phyloP scores from a whole-genome alignment of 257 asterid species.

The Schizonepeta tenuifolia region DNA sequence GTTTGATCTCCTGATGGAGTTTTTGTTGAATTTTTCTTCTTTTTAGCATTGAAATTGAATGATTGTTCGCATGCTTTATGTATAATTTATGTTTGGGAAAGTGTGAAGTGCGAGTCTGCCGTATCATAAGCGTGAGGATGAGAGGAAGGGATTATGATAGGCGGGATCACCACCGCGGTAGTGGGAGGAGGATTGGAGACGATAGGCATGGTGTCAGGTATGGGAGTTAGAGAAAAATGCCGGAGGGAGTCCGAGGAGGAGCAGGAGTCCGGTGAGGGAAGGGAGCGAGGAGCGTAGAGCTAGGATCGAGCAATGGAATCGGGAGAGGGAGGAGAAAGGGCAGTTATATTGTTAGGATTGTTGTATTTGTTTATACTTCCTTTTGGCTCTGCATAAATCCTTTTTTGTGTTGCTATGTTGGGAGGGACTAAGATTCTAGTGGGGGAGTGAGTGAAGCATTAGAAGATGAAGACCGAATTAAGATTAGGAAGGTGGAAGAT shows the following conservation, averaged over 20 bases:
- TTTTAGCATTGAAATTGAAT: no score
- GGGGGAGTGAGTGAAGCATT: slow-evolving; percentile 55
- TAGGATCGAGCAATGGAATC: slow-evolving; percentile 69
- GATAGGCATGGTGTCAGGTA: slow-evolving; percentile 44
- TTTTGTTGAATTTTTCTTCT: no score
- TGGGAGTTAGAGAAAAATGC: slow-evolving; percentile 49
- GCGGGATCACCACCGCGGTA: slow-evolving; percentile 45
- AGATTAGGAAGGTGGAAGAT: slow-evolving; percentile 70
- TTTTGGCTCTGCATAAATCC: slow-evolving; percentile 7
- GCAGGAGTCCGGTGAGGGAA: slow-evolving; percentile 66
- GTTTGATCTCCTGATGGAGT: no score
- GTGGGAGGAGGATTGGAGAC: slow-evolving; percentile 43
- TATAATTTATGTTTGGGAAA: no score
- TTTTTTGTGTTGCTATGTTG: slow-evolving; percentile 21
- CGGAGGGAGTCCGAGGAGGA: slow-evolving; percentile 56
- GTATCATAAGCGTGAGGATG: slow-evolving; percentile 43
- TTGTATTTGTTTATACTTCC: slow-evolving; percentile 21
- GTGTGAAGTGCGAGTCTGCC: slow-evolving; percentile 64
- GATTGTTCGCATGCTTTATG: no score
- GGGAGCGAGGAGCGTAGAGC: slow-evolving; percentile 74
- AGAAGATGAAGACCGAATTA: slow-evolving; percentile 71
- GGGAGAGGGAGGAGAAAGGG: slow-evolving; percentile 66
- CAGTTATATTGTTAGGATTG: slow-evolving; percentile 32
- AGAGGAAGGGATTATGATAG: slow-evolving; percentile 51
- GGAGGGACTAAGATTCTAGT: slow-evolving; percentile 45